Base-by-base conservation (phyloP, 2,329 filamentous ascomycete genomes). In the Exophiala phaeomuriformis region DNA sequence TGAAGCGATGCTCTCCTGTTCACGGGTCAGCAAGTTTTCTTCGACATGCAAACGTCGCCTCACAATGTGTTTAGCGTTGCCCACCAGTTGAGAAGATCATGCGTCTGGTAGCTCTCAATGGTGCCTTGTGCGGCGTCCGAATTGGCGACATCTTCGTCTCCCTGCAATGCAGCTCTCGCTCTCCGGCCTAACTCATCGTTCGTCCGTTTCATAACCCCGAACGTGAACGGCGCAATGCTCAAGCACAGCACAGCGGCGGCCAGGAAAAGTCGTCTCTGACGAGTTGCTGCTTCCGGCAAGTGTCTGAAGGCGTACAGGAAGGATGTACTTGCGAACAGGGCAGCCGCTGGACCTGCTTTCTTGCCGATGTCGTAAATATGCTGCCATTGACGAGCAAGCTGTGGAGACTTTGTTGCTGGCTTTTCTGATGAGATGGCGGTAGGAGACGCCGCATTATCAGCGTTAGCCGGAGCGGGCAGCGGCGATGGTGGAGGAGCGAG, bases 361-460 rank as follows among this genome's bases (percentile, higher is more conserved):
- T 47, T 57, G 28, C 55, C 55, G 8, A 57, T 45, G 35, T 54
- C 32, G 19, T 51, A 57, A 8, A 45, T 36, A 9, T n/a, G 12
- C 19, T 48, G 43, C 55, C 55, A 57, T 37, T 56, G 53, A 19
- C 49, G 53, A 35, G 53, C 53, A 2, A 56, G 49, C 39, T 56
- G 53, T 27, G 32, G 8, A 12, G 40, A 35, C 12, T 33, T 49
- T 30, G 49, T 52, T 35, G 12, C 49, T n/a, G 53, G 53, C 32
- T 45, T 52, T 35, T 49, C 30, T 8, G 49, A 41, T 9, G 48
- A 47, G 5, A 27, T 41, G 9, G 48, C 48, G 10, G 52, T 55
- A 10, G 30, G 48, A 47, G 52, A 55, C 7, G 36, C 44, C n/a
- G n/a, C 29, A 37, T 55, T 51, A 10, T 37, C 12, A 28, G 43